Base-by-base conservation (phyloP, 2,329 filamentous ascomycete genomes). In the Alternaria arbusti region DNA sequence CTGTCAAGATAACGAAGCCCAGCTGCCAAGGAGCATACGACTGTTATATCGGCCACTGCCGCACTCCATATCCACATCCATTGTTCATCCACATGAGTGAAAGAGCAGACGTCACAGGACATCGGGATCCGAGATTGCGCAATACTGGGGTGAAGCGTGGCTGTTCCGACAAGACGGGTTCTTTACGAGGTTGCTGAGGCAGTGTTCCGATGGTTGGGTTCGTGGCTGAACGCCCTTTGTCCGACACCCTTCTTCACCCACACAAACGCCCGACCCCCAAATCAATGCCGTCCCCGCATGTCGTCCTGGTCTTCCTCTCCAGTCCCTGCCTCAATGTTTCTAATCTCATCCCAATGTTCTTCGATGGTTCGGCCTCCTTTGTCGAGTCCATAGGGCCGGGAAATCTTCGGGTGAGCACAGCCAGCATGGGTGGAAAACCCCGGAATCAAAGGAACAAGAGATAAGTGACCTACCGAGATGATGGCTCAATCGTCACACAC, bases 381-480 rank as follows among this genome's bases (percentile, higher is more conserved):
- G 22, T 59, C 17, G 56, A 54, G 43, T 36, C 11, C 57, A 23
- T 43, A 49, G 54, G 25, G 40, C 36, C 36, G 55, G 32, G 46
- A 8, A 30, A 15, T 32, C 30, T 25, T 22, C 26, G 32, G 8
- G 25, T 51, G 44, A 64, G 64, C 9, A 50, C 30, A 51, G 12
- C 49, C 46, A 43, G 58, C 20, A 55, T 52, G n/a, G 36, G 32
- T 45, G 45, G 56, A 50, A 30, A 32, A 17, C 15, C 22, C 26
- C 23, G 52, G 43, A 70, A 43, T 46, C 60, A 61, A 59, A 59
- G 36, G 56, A 64, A 63, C 63, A 65, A 61, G 63, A 51, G 36
- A 63, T 58, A 61, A 40, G 25, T 44, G 32, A 74, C 75, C 63
- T 78, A 78, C 76, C 73, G 65, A 70, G 64, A 58, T 55, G 45